These are phyloP conservation scores for Trametes villosa DNA, from an alignment of 768 basidiomycete genomes.

Conservation along the genomic window DNA sequence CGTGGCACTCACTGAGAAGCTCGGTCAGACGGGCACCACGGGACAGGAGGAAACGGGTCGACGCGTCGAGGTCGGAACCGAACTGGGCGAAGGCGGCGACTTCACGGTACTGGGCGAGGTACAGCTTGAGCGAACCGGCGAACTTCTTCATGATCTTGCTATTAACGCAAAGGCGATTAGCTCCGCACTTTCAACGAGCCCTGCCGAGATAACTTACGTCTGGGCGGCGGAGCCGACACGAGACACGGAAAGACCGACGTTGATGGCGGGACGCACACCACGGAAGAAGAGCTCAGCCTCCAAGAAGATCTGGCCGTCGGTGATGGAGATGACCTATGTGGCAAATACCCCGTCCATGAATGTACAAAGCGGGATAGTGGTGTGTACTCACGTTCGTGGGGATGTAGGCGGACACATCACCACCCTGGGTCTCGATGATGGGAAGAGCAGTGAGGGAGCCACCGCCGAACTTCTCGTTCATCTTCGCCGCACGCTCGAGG, in stretches of 20 bases:
- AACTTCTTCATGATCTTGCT: constrained; percentile 99
- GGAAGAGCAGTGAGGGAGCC: constrained; percentile 98
- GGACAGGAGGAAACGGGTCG: constrained; percentile 96
- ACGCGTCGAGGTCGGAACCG: constrained; percentile 99
- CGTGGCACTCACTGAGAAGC: constrained; percentile 70
- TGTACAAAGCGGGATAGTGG: not conserved
- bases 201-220: constrained; percentile 69
- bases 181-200: not conserved
- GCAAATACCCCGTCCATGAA: not conserved
- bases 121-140: constrained; percentile 98
- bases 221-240: constrained; percentile 99
- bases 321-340: constrained; percentile 96
- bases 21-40: constrained; percentile 99
- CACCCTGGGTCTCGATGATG: constrained; percentile 99
- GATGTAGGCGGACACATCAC: constrained; percentile 99
- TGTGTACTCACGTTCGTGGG: constrained; percentile 74
- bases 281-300: constrained; percentile 99
- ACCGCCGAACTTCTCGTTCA: constrained; percentile 98
- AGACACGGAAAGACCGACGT: constrained; percentile 99
- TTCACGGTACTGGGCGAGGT: constrained; percentile 99
- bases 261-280: constrained; percentile 99
- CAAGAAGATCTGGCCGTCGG: constrained; percentile 99
- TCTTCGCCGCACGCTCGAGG: constrained; percentile 99
- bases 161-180: constrained; percentile 17
- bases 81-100: constrained; percentile 99